A percentile compares a stretch with the other conserved stretches of the same genome.
Conservation (phyloP, 139 green algal genomes). For the Picochlorum sp. region DNA sequence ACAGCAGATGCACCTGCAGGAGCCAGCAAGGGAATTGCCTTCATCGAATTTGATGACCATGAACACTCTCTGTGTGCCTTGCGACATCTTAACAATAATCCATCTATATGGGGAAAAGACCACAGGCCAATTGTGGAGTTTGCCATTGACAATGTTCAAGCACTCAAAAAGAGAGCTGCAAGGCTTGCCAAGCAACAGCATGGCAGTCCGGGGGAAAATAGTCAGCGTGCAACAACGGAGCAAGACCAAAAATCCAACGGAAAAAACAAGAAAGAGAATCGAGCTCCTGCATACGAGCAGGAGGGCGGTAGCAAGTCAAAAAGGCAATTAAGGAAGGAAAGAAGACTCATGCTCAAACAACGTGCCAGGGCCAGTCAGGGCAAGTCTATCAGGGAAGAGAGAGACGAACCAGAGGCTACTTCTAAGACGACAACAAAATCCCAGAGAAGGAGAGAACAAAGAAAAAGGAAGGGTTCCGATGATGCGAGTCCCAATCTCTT, state of each 20-base stretch:
- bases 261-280: background rate
- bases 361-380: constrained; percentile 8
- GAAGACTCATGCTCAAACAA: constrained; percentile 13
- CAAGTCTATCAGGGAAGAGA: background rate
- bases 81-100: constrained; percentile 95
- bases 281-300: background rate
- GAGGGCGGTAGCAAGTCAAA: constrained; percentile 12
- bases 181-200: constrained; percentile 3
- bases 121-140: constrained; percentile 81
- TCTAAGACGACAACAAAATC: constrained; percentile 2
- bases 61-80: constrained; percentile 82
- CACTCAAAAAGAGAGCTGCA: constrained; percentile 23
- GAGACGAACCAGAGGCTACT: constrained; percentile 5
- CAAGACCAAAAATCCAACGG: background rate
- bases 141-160: constrained; percentile 73
- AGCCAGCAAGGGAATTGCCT: constrained; percentile 59
- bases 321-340: constrained; percentile 13
- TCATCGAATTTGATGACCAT: constrained; percentile 84
- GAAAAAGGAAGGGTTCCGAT: background rate
- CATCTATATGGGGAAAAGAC: constrained; percentile 21
- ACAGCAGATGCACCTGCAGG: constrained; percentile 7
- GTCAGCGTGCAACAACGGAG: background rate
- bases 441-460: constrained; percentile 12
- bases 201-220: background rate
- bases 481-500: too few relatives aligned